Conservation (phyloP, 2,329 filamentous ascomycete species). For the Penicillium sp. region DNA sequence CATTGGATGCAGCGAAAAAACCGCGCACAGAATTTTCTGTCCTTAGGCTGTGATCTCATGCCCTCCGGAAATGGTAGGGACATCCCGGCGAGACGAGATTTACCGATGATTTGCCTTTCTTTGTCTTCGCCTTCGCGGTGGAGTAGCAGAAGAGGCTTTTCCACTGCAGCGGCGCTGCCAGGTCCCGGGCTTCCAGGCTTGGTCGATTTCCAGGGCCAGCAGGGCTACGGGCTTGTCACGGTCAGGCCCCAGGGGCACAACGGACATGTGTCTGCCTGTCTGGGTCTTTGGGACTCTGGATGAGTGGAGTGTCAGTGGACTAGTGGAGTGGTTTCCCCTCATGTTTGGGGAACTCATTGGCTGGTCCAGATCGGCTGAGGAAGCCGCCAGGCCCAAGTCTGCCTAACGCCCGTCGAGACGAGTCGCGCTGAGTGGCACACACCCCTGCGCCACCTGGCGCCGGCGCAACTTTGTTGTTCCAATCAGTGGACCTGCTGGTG, state of each 20-base stretch:
- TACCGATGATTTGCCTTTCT: background rate
- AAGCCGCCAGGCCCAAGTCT: conserved; percentile 11
- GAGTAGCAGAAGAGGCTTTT: background rate
- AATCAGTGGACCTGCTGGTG: conserved; percentile 8
- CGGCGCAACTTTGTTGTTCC: conserved; percentile 12
- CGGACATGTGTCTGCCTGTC: background rate
- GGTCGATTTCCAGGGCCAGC: background rate
- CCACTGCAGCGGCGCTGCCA: background rate
- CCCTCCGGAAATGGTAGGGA: background rate
- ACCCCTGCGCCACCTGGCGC: conserved; percentile 14
- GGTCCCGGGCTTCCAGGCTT: background rate
- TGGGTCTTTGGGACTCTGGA: background rate
- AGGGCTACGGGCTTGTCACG: background rate
- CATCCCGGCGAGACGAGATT: background rate
- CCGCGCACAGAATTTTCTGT: background rate
- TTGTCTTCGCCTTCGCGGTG: background rate
- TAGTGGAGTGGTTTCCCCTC: background rate
- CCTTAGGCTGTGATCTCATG: background rate
- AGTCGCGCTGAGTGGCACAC: conserved; percentile 2
- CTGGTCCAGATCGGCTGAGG: conserved; percentile 4
- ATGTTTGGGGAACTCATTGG: background rate
- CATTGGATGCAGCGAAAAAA: background rate
- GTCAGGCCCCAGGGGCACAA: background rate
- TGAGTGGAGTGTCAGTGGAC: background rate
- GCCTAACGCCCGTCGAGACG: background rate